Percentiles rank a stretch among this genome's conserved stretches.
phyloP scores from a whole-genome alignment of 805 yeast species.

The Suhomyces xylopsoci region DNA sequence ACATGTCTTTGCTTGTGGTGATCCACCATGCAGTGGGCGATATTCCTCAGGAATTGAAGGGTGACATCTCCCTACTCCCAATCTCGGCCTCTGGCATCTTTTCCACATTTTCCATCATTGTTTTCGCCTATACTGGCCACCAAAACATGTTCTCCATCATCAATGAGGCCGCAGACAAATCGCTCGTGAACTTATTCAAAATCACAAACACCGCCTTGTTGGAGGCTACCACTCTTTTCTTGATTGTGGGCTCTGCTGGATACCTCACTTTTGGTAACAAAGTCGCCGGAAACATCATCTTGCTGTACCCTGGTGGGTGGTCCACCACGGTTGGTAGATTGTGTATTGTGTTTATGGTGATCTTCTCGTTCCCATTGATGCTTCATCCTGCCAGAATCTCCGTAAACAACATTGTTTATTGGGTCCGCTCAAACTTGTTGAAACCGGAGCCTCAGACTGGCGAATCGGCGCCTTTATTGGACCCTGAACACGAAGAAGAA shows the following conservation, averaged over 20 bases:
- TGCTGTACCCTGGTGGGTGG: constrained; percentile 64
- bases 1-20: constrained; percentile 69
- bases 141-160: constrained; percentile 90
- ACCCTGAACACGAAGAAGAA: constrained; percentile 7
- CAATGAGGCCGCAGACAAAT: constrained; percentile 67
- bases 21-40: constrained; percentile 65
- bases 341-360: constrained; percentile 76
- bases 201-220: constrained; percentile 55
- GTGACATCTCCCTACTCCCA: constrained; percentile 32
- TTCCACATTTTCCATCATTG: constrained; percentile 79
- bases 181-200: constrained; percentile 43
- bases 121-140: constrained; percentile 94
- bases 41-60: constrained; percentile 32
- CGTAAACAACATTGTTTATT: constrained; percentile 65
- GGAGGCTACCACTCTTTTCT: constrained; percentile 59
- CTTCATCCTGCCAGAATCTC: constrained; percentile 89
- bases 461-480: constrained; percentile 13
- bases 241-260: constrained; percentile 76
- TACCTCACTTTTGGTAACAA: constrained; percentile 82
- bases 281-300: constrained; percentile 76
- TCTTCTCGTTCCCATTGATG: constrained; percentile 84
- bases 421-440: constrained; percentile 24
- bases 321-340: constrained; percentile 77
- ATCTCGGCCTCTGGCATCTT: constrained; percentile 51
- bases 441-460: not conserved